Conservation (phyloP, 805 yeast genomes). For the Zygosaccharomyces pseudorouxii region DNA sequence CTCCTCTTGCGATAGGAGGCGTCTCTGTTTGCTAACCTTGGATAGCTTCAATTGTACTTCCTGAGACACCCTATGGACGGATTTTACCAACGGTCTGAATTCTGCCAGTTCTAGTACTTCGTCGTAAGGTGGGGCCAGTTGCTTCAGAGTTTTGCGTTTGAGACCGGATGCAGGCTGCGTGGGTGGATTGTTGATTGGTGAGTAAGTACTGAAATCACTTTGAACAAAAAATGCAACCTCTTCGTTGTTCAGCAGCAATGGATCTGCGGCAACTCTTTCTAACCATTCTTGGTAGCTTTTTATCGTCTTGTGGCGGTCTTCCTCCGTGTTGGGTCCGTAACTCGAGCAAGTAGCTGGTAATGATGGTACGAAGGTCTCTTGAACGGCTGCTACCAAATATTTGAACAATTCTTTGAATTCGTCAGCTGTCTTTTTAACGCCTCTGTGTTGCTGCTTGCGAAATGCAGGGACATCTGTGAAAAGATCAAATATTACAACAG, state of each 20-base stretch:
- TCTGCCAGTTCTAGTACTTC: slow-evolving; percentile 74
- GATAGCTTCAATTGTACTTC: slow-evolving; percentile 54
- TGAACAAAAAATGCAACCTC: slow-evolving; percentile 83
- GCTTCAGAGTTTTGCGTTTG: slow-evolving; percentile 84
- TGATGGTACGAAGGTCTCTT: slow-evolving; percentile 91
- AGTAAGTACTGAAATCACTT: slow-evolving; percentile 56
- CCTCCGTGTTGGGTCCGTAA: slow-evolving; percentile 80
- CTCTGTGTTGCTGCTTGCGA: slow-evolving; percentile 64
- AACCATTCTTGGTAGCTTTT: slow-evolving; percentile 80
- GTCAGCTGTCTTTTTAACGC: slow-evolving; percentile 71
- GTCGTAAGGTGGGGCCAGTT: slow-evolving; percentile 87
- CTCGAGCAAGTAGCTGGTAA: slow-evolving; percentile 71
- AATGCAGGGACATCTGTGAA: slow-evolving; percentile 68
- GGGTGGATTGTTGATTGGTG: slow-evolving; percentile 48
- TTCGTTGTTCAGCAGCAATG: slow-evolving; percentile 79
- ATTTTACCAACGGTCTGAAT: slow-evolving; percentile 82
- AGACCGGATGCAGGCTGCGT: slow-evolving; percentile 74
- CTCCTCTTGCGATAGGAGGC: slow-evolving; percentile 50
- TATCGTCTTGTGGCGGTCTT: slow-evolving; percentile 58
- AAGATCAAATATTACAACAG: slow-evolving; percentile 70
- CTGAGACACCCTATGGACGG: slow-evolving; percentile 56
- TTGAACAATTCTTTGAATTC: slow-evolving; percentile 75
- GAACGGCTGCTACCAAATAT: slow-evolving; percentile 72
- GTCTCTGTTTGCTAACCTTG: slow-evolving; percentile 43
- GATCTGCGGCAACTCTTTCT: slow-evolving; percentile 63